These are phyloP conservation scores for Metarhizium sp. DNA, from an alignment of 2,329 filamentous ascomycete genomes.

Conservation along the genomic window DNA sequence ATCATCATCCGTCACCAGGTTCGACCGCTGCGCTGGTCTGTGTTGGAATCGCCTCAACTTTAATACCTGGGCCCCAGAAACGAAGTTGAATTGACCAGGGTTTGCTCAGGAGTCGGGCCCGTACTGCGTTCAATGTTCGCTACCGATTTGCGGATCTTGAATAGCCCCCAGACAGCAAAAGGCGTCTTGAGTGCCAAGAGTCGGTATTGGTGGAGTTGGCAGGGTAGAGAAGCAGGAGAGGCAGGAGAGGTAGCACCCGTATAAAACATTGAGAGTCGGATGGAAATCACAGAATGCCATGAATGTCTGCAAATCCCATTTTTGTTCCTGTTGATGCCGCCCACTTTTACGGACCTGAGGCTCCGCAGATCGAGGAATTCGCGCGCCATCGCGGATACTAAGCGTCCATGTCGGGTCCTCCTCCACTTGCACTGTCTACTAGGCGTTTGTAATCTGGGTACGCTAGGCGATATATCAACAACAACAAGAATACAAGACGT, in stretches of 20 bases:
- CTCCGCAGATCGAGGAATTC: constrained; percentile 3
- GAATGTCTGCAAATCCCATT: background rate
- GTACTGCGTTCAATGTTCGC: no score
- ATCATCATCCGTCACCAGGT: no score
- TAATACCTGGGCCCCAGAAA: no score
- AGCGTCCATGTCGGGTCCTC: background rate
- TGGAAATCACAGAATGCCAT: background rate
- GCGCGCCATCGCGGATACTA: background rate
- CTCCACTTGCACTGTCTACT: background rate
- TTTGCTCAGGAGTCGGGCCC: no score
- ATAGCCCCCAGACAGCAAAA: no score
- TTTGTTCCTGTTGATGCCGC: background rate
- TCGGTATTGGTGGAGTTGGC: background rate
- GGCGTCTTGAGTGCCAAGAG: background rate
- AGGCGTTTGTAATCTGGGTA: background rate
- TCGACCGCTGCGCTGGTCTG: no score
- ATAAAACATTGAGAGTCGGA: background rate
- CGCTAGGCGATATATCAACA: no score
- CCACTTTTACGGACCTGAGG: constrained; percentile 1
- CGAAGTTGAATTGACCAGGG: no score
- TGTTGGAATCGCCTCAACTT: no score
- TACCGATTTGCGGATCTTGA: no score
- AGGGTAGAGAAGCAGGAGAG: background rate
- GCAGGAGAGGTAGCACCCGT: background rate
- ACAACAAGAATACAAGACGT: no score